Base-by-base conservation (phyloP, 2,329 filamentous ascomycete genomes). In the Fusarium foetens region DNA sequence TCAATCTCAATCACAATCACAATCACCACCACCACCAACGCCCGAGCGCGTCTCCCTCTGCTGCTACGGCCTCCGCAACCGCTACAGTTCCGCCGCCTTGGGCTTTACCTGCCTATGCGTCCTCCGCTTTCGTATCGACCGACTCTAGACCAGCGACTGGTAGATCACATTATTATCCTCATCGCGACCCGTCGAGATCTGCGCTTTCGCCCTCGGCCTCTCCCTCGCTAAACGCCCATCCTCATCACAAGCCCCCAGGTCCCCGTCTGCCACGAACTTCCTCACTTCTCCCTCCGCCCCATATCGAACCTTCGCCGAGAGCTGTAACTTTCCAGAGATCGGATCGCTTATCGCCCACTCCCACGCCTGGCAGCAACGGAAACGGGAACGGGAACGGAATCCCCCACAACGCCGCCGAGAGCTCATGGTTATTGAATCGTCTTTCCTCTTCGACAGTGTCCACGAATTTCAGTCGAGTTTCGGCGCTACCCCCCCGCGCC, bases 361-460 rank as follows among this genome's bases (percentile, higher is more conserved):
- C 66, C 59, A 66, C 17, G 29, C 33, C 33, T 53, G 19, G 33
- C 49, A 39, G 49, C 17, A 41, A 66, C 45, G 53, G 63, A 10
- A 39, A 68, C 45, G 51, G 65, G 49, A 78, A 49, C 51, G 8
- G 49, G 7, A 39, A 69, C 45, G 51, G 63, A 57, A 79, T 78
- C 59, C 80, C 79, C 68, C 68, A 81, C 69, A 84, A 76, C 70
- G 62, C 72, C 48, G 64, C 80, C 76, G 85, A 87, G 63, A 80
- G 81, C 48, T 81, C 85, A 43, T 84, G 83, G 76, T 85, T 84
- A 70, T 81, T 86, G 67, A 86, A 88, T 75, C 84, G 86, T 75
- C 87, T 86, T 86, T 88, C 86, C 45, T 80, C 82, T 25, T 89
- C 87, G 19, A 87, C 86, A 55, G 77, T 81, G 13, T 88, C 86